These are phyloP conservation scores for Saccharomyces pastorianus DNA, from an alignment of 1,139 yeast genomes.

Conservation along the genomic window DNA sequence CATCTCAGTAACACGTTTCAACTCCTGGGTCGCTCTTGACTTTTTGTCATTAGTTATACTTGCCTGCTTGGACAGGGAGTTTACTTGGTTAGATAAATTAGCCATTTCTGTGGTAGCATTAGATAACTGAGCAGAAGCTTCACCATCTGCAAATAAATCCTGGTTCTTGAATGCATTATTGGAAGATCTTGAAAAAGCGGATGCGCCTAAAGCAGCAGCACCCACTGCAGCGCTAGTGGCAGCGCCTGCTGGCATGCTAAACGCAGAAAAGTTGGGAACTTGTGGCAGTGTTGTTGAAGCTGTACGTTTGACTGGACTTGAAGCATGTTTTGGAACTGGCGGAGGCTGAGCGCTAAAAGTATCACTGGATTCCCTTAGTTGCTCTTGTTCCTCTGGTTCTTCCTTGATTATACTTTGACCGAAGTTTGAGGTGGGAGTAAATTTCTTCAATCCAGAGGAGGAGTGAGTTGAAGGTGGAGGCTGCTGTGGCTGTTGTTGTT, in stretches of 20 bases:
- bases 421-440: conserved; percentile 49
- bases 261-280: conserved; percentile 27
- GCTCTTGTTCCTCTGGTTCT: conserved; percentile 29
- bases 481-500: conserved; percentile 26
- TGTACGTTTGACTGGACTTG: conserved; percentile 27
- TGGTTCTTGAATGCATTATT: conserved; percentile 28
- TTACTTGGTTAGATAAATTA: conserved; percentile 76
- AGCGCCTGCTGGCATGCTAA: conserved; percentile 12
- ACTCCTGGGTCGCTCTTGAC: conserved; percentile 66
- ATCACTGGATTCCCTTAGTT: conserved; percentile 4
- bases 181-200: conserved; percentile 9
- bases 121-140: conserved; percentile 59
- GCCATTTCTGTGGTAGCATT: conserved; percentile 82
- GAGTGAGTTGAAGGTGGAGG: conserved; percentile 8
- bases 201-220: conserved; percentile 9
- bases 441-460: conserved; percentile 17
- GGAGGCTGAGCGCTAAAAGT: conserved; percentile 6
- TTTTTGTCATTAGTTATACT: conserved; percentile 62
- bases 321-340: conserved; percentile 9
- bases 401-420: conserved; percentile 47
- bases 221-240: conserved; percentile 13
- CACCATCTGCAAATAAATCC: conserved; percentile 51
- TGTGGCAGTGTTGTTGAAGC: conserved; percentile 22
- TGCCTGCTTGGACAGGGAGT: conserved; percentile 70
- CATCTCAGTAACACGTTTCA: conserved; percentile 50